A percentile compares a stretch with the other conserved stretches of the same genome.
Evolutionary conservation across 192 early-diverging fungal genomes (phyloP).

Genomic region (Phycomyces blakesleeanus): DNA sequence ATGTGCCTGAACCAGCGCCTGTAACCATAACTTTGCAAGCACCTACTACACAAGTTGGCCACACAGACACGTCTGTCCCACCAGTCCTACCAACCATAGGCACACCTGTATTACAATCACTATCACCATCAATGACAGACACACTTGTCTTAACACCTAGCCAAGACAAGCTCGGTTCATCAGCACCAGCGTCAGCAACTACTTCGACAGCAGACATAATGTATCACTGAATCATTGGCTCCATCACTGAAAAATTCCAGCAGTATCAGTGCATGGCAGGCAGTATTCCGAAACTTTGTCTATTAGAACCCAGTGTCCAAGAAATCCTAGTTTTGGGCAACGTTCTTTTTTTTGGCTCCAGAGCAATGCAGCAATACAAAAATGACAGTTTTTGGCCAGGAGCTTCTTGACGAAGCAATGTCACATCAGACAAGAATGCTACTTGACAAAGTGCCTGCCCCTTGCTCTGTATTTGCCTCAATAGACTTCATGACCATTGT

Average conservation of each 20-base stretch:
- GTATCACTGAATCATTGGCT: background rate
- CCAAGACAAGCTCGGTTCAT: too few species aligned
- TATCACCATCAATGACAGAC: too few species aligned
- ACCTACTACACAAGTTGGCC: background rate
- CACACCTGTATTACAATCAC: background rate
- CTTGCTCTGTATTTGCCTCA: background rate
- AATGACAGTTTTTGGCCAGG: slow-evolving; percentile 4
- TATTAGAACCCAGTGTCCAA: slow-evolving; percentile 4
- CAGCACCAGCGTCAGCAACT: background rate
- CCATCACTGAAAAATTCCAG: slow-evolving; percentile 1
- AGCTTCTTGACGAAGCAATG: background rate
- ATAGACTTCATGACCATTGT: background rate
- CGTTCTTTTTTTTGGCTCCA: slow-evolving; percentile 4
- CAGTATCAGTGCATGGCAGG: background rate
- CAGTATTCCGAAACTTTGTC: slow-evolving; percentile 2
- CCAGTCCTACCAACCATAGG: background rate
- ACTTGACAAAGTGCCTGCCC: background rate
- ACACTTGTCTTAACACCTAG: too few species aligned
- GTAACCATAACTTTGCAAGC: slow-evolving; percentile 7
- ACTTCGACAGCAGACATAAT: background rate
- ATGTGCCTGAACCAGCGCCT: background rate
- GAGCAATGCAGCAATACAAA: background rate
- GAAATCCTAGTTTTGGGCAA: background rate
- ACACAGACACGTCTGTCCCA: background rate
- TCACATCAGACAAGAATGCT: background rate